Percentiles rank a stretch among this genome's conserved stretches.
Conservation (phyloP, 331 rosid genomes). For the Pyracantha coccinea region DNA sequence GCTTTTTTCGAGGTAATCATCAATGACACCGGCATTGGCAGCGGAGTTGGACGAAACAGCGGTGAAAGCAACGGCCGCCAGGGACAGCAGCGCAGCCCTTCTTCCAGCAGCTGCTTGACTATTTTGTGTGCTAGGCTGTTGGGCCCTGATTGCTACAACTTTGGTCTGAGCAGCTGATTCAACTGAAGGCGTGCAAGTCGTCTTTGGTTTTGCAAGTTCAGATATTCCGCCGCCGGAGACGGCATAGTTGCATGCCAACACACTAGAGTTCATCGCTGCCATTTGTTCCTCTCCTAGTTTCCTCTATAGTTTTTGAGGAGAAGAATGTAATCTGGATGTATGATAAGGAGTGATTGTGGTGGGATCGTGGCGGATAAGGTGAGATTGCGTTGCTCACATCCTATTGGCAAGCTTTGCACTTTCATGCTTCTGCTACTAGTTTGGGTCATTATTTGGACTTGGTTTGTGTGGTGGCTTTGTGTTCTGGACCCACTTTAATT, state of each 20-base stretch:
- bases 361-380: constrained; percentile 79
- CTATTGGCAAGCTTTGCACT: constrained; percentile 51
- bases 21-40: constrained; percentile 84
- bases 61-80: constrained; percentile 65
- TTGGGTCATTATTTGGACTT: background rate
- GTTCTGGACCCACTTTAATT: constrained; percentile 17
- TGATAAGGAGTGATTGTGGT: constrained; percentile 42
- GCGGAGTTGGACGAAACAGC: constrained; percentile 41
- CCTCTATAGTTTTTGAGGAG: background rate
- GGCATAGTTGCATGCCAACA: constrained; percentile 69
- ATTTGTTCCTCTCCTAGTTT: constrained; percentile 10
- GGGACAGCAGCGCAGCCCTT: constrained; percentile 52
- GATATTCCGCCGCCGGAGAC: constrained; percentile 45
- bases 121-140: constrained; percentile 19
- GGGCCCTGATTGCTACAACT: constrained; percentile 52
- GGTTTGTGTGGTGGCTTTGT: constrained; percentile 14
- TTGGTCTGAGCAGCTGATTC: constrained; percentile 16
- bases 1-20: constrained; percentile 84
- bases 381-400: constrained; percentile 50
- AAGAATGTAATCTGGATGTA: background rate
- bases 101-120: constrained; percentile 42
- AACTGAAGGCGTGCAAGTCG: constrained; percentile 22
- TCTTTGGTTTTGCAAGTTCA: constrained; percentile 41
- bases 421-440: background rate
- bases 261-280: constrained; percentile 81